A percentile compares a stretch with the other conserved stretches of the same genome.
Conservation (phyloP, 805 yeast genomes). For the Jamesozyma jinghongensis region DNA sequence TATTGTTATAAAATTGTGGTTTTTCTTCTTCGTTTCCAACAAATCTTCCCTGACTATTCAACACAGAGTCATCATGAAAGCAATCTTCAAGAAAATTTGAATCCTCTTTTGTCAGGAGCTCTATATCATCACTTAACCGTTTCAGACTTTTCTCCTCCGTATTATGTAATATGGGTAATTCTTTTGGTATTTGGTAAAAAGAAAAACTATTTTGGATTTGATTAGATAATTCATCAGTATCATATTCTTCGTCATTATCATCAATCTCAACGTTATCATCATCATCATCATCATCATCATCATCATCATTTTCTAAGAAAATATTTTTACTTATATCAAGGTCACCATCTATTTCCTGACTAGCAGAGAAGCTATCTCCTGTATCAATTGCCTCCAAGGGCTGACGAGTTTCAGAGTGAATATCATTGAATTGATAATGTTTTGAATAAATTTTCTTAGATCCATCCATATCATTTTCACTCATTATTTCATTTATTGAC, state of each 20-base stretch:
- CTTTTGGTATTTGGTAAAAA: constrained; percentile 14
- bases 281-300: constrained; percentile 3
- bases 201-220: constrained; percentile 15
- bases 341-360: constrained; percentile 3
- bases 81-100: constrained; percentile 4
- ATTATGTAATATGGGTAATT: constrained; percentile 3
- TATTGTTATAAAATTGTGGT: background rate
- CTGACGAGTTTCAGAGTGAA: too few species aligned
- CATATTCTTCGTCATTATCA: constrained; percentile 8
- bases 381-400: too few species aligned
- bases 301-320: constrained; percentile 1
- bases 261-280: constrained; percentile 1
- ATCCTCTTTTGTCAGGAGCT: constrained; percentile 8
- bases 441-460: too few species aligned
- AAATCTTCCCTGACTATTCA: background rate
- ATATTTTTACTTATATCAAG: too few species aligned
- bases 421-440: too few species aligned
- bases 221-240: constrained; percentile 10
- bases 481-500: too few species aligned
- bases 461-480: too few species aligned
- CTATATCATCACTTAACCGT: constrained; percentile 11
- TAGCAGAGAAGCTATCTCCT: constrained; percentile 4
- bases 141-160: constrained; percentile 1
- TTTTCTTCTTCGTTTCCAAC: background rate
- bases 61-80: constrained; percentile 1